Conservation (phyloP, 2,329 filamentous ascomycete genomes). For the Trichoderma sp. region DNA sequence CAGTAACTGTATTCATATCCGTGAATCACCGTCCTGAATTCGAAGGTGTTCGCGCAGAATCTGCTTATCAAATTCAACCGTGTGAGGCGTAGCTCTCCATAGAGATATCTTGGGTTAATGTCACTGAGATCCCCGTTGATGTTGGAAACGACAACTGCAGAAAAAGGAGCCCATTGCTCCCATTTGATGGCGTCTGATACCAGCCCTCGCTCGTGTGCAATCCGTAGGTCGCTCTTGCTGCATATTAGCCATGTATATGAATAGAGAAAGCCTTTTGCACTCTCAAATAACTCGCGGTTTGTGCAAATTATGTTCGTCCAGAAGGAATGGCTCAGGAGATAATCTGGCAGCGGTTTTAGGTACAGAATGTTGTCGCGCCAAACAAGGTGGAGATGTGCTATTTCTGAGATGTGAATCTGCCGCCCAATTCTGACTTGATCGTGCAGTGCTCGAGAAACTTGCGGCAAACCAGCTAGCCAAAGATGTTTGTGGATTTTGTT, state of each 20-base stretch:
- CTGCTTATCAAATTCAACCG: neutral
- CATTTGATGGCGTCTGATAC: neutral
- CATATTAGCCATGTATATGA: slow-evolving; percentile 3
- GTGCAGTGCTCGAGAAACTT: neutral
- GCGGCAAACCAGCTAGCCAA: slow-evolving; percentile 3
- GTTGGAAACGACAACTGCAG: neutral
- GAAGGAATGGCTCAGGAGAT: neutral
- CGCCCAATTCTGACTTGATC: slow-evolving; percentile 3
- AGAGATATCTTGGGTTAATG: neutral
- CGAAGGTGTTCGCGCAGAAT: neutral
- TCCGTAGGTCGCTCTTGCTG: slow-evolving; percentile 10
- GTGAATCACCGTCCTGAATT: neutral
- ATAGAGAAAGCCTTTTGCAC: neutral
- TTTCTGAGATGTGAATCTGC: neutral
- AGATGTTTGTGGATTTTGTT: slow-evolving; percentile 10
- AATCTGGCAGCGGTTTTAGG: slow-evolving; percentile 4
- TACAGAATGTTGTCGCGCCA: slow-evolving; percentile 9
- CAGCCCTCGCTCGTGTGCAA: neutral
- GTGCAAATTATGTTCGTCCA: neutral
- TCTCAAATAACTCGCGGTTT: neutral
- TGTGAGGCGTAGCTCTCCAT: neutral
- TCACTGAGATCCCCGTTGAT: neutral
- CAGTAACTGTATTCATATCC: slow-evolving; percentile 9
- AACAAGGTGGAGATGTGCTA: slow-evolving; percentile 1
- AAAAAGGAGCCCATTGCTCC: slow-evolving; percentile 2